Evolutionary conservation across 1,284 basidiomycete species (phyloP).

Genomic region (Porogramme epimiltina): DNA sequence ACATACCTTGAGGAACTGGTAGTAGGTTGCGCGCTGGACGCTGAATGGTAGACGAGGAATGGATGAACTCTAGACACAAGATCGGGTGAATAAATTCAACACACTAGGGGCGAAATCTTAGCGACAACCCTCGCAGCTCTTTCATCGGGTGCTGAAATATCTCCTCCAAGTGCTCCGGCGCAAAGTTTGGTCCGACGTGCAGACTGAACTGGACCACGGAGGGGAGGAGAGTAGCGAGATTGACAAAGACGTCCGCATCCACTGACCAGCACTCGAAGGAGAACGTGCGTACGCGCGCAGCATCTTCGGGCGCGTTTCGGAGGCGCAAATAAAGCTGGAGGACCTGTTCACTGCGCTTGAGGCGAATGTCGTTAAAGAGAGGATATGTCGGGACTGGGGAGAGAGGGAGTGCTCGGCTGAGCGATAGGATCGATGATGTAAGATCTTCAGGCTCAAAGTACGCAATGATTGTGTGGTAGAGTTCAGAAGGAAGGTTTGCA

Average conservation of each 20-base stretch:
- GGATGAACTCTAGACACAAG: not conserved
- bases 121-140: slow-evolving; percentile 44
- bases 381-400: slow-evolving; percentile 51
- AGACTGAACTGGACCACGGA: slow-evolving; percentile 50
- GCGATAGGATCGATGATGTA: slow-evolving; percentile 47
- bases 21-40: slow-evolving; percentile 66
- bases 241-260: slow-evolving; percentile 65
- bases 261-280: slow-evolving; percentile 57
- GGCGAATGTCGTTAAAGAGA: slow-evolving; percentile 52
- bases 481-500: slow-evolving; percentile 51
- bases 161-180: slow-evolving; percentile 67
- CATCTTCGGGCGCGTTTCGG: slow-evolving; percentile 35
- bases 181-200: slow-evolving; percentile 62
- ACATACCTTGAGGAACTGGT: slow-evolving; percentile 63
- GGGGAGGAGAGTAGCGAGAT: slow-evolving; percentile 52
- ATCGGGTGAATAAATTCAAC: slow-evolving; percentile 3
- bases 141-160: slow-evolving; percentile 47
- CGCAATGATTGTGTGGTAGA: slow-evolving; percentile 56
- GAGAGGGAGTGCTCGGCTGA: slow-evolving; percentile 56
- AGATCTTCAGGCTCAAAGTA: slow-evolving; percentile 42
- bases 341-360: slow-evolving; percentile 47
- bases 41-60: slow-evolving; percentile 36
- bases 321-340: slow-evolving; percentile 51
- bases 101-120: slow-evolving; percentile 73
- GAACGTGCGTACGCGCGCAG: slow-evolving; percentile 46